A percentile compares a stretch with the other conserved stretches of the same genome.
Conservation (phyloP, 2,329 filamentous ascomycete genomes). For the Paecilomyces fulvus region DNA sequence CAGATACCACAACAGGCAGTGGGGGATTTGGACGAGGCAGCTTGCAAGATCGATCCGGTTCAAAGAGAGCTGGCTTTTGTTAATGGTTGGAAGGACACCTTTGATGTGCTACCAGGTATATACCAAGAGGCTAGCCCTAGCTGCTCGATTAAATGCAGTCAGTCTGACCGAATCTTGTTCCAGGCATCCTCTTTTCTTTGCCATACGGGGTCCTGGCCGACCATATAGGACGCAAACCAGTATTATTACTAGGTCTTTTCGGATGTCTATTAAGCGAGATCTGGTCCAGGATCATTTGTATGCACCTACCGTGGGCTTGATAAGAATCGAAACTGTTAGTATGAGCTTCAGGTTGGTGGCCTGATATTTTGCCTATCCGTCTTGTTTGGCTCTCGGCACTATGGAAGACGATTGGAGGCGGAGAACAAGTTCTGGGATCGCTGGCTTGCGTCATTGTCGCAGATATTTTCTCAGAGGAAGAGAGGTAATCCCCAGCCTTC, state of each 20-base stretch:
- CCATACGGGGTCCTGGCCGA: slow-evolving; percentile 23
- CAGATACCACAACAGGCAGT: no score
- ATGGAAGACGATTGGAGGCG: slow-evolving; percentile 18
- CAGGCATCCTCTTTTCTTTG: slow-evolving; percentile 19
- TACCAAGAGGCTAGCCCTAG: neutral
- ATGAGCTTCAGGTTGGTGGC: slow-evolving; percentile 1
- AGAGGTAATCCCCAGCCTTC: slow-evolving; percentile 11
- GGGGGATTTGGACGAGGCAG: no score
- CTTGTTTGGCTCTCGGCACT: slow-evolving; percentile 18
- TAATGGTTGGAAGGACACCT: slow-evolving; percentile 19
- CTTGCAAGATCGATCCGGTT: slow-evolving; percentile 22
- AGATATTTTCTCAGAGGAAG: slow-evolving; percentile 20
- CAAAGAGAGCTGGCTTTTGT: slow-evolving; percentile 23
- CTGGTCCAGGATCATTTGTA: slow-evolving; percentile 21
- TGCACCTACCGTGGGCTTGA: slow-evolving; percentile 1
- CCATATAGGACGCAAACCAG: slow-evolving; percentile 18
- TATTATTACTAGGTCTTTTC: slow-evolving; percentile 14
- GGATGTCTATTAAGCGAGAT: slow-evolving; percentile 15
- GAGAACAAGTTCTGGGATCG: slow-evolving; percentile 12
- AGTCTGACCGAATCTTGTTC: neutral
- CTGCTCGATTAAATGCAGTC: neutral
- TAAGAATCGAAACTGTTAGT: neutral
- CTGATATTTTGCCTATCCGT: slow-evolving; percentile 13
- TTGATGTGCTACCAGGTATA: slow-evolving; percentile 14
- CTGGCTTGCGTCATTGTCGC: slow-evolving; percentile 17